Base-by-base conservation (phyloP, 768 basidiomycete species). In the Russula ochroleuca region DNA sequence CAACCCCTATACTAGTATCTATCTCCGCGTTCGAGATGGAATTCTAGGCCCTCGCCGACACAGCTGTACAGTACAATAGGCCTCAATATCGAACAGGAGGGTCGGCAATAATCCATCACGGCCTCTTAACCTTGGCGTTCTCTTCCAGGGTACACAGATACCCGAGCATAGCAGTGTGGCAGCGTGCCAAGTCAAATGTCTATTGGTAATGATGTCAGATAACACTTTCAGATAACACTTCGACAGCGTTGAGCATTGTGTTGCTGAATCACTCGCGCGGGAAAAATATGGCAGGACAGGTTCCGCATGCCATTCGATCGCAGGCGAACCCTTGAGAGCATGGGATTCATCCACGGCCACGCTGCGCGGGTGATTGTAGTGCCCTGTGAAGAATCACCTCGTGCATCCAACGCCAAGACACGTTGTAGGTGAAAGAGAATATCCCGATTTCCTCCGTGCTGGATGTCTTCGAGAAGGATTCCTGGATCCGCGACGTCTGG, bases 401-500 rank as follows among this genome's bases (percentile, higher is more conserved):
- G 51, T 11, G 69, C 68, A 23, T 49, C 66, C 25, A 38, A 66
- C 38, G 59, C 66, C 41, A 68, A 67, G 67, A 45, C 58, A 1
- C 43, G 33, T 21, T 53, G 53, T 60, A 41, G n/a, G 49, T 38
- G 23, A 66, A 52, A 47, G 19, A 21, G 61, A 15, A 43, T 56
- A 21, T 14, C 33, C 64, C 28, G 25, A 35, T 35, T 62, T 41
- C n/a, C 45, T 64, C 43, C 17, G 43, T 63, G 9, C 48, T 66
- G 28, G 69, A 62, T 33, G 49, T 33, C 3, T 55, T 71, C 38
- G 68, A 71, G 37, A 51, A 60, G 35, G 66, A 71, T 58, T 57
- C 53, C 51, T 67, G 68, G 69, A 68, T 69, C 51, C 67, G 65
- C 19, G 69, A 65, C 51, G 66, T 69, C 15, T 68, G 68, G 67